Evolutionary conservation across 1,284 basidiomycete genomes (phyloP).

Genomic region (Limonomyces culmigenus): DNA sequence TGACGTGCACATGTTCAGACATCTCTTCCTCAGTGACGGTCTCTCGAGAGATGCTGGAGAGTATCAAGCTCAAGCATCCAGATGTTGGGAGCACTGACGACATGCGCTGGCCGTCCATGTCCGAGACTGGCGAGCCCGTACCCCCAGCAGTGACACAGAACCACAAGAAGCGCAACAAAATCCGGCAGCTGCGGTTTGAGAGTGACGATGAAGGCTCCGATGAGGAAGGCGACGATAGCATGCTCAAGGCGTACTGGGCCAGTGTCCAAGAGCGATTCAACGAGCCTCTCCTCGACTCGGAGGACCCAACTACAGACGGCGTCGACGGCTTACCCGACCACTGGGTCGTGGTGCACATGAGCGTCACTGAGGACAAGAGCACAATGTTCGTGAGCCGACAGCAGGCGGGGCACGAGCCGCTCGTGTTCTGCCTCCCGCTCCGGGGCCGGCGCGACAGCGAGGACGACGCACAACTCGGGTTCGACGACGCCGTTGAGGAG

Average conservation of each 20-base stretch:
- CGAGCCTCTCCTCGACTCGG: slow-evolving; percentile 22
- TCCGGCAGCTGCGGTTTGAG: slow-evolving; percentile 10
- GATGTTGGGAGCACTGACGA: slow-evolving; percentile 29
- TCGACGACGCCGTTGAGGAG: slow-evolving; percentile 60
- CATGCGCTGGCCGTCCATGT: slow-evolving; percentile 47
- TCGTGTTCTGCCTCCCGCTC: slow-evolving; percentile 82
- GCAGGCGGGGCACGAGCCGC: slow-evolving; percentile 38
- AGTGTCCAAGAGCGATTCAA: slow-evolving; percentile 34
- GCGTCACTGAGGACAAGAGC: slow-evolving; percentile 65
- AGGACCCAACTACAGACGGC: slow-evolving; percentile 19
- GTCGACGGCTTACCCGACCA: slow-evolving; percentile 43
- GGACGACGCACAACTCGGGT: slow-evolving; percentile 64
- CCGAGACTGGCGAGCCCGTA: slow-evolving; percentile 22
- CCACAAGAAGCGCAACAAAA: slow-evolving; percentile 3
- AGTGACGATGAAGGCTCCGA: slow-evolving; percentile 16
- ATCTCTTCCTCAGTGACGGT: slow-evolving; percentile 59
- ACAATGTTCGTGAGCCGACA: slow-evolving; percentile 79
- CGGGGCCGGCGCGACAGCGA: slow-evolving; percentile 65
- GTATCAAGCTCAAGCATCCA: slow-evolving; percentile 48
- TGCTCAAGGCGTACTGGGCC: slow-evolving; percentile 45
- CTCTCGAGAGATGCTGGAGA: slow-evolving; percentile 63
- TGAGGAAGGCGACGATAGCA: slow-evolving; percentile 14
- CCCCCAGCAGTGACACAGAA: slow-evolving; percentile 10
- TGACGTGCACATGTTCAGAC: slow-evolving; percentile 23
- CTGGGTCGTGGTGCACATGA: slow-evolving; percentile 82